phyloP scores from a whole-genome alignment of 2,329 filamentous ascomycete genomes.

The Thyridium curvatum region DNA sequence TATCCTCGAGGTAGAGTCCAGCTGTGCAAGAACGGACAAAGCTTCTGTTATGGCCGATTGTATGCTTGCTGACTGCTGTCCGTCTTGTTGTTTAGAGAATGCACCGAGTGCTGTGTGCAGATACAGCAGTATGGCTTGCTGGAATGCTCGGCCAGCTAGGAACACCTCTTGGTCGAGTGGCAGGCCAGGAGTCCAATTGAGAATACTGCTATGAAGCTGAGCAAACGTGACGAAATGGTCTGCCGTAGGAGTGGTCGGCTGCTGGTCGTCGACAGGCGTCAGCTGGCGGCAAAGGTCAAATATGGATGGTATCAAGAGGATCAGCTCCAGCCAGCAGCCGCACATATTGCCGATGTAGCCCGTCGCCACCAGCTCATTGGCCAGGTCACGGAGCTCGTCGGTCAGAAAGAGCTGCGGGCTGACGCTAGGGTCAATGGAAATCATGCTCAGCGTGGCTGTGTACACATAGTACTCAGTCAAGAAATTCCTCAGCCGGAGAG shows the following conservation, averaged over 20 bases:
- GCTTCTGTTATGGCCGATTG: conserved; percentile 19
- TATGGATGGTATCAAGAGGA: conserved; percentile 29
- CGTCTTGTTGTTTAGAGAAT: not conserved
- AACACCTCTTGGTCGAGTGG: conserved; percentile 27
- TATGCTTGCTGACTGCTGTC: not conserved
- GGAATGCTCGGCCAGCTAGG: conserved; percentile 34
- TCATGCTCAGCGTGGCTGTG: conserved; percentile 38
- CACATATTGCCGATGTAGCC: conserved; percentile 29
- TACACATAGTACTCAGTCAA: conserved; percentile 43
- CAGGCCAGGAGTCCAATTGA: conserved; percentile 29
- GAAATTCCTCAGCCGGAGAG: conserved; percentile 29
- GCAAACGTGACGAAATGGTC: conserved; percentile 37
- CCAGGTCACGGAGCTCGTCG: conserved; percentile 20
- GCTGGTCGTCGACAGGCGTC: conserved; percentile 20
- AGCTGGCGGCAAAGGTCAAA: conserved; percentile 36
- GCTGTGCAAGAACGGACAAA: conserved; percentile 20
- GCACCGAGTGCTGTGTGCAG: conserved; percentile 16
- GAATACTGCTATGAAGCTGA: conserved; percentile 32
- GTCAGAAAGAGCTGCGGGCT: conserved; percentile 21
- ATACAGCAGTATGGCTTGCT: conserved; percentile 36
- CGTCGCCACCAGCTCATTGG: conserved; percentile 17
- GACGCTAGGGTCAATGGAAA: conserved; percentile 29
- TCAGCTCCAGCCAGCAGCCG: conserved; percentile 31
- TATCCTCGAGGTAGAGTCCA: conserved; percentile 24
- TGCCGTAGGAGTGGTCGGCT: conserved; percentile 19